phyloP scores from a whole-genome alignment of 345 rosid genomes.

The Noccaea bulbosa region DNA sequence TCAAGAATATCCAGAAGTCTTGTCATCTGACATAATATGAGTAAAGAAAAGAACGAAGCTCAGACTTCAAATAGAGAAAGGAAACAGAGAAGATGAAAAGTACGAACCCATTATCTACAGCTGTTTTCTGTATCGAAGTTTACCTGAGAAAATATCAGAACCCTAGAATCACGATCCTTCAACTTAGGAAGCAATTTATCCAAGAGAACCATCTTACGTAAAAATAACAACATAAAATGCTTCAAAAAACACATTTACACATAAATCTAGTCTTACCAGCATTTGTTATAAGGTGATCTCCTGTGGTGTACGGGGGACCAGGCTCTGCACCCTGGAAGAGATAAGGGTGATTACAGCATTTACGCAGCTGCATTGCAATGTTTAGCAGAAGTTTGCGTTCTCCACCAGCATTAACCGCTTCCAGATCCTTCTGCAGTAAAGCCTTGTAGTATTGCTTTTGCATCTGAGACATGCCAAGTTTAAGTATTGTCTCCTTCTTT shows the following conservation, averaged over 20 bases:
- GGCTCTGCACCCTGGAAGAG: conserved; percentile 99
- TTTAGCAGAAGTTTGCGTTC: conserved; percentile 96
- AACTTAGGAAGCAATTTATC: conserved; percentile 97
- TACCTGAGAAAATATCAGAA: conserved; percentile 97
- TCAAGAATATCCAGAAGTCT: conserved; percentile 98
- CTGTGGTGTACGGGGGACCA: conserved; percentile 98
- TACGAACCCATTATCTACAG: conserved; percentile 11
- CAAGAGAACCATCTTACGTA: conserved; percentile 99
- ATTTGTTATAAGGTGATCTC: conserved; percentile 87
- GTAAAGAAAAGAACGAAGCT: conserved; percentile 15
- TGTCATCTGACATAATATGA: conserved; percentile 70
- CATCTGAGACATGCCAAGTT: conserved; percentile 99
- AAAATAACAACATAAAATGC: conserved; percentile 30
- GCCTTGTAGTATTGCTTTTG: conserved; percentile 93
- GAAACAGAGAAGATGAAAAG: conserved; percentile 20
- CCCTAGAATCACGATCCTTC: conserved; percentile 99
- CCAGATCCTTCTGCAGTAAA: conserved; percentile 96
- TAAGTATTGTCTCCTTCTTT: conserved; percentile 95
- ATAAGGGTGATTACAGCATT: conserved; percentile 99
- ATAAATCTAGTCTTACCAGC: conserved; percentile 62
- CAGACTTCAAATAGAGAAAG: conserved; percentile 25
- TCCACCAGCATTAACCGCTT: conserved; percentile 99
- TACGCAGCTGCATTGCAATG: conserved; percentile 98
- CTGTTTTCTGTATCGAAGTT: not conserved
- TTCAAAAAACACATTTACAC: conserved; percentile 11